A percentile compares a stretch with the other conserved stretches of the same genome.
phyloP scores from a whole-genome alignment of 306 rosid species.

The Senna siamea region DNA sequence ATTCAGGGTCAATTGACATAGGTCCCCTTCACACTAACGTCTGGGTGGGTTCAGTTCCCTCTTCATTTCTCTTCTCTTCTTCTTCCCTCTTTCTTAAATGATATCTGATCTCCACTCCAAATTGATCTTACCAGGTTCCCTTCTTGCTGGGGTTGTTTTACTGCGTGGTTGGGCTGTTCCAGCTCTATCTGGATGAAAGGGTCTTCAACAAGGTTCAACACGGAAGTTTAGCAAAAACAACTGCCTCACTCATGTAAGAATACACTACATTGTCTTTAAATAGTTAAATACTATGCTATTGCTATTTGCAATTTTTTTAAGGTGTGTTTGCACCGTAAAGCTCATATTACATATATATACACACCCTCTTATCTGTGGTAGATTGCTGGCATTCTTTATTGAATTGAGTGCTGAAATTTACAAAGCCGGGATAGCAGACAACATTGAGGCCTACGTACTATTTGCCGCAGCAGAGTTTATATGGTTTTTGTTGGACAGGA shows the following conservation, averaged over 20 bases:
- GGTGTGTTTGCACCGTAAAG: neutral
- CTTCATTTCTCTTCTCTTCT: neutral
- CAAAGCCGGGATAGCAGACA: slow-evolving; percentile 75
- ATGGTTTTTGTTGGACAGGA: slow-evolving; percentile 68
- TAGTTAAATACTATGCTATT: neutral
- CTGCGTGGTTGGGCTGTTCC: slow-evolving; percentile 59
- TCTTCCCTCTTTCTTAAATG: neutral
- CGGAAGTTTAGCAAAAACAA: slow-evolving; percentile 38
- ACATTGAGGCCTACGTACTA: slow-evolving; percentile 68
- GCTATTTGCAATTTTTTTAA: neutral
- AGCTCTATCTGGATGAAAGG: slow-evolving; percentile 56
- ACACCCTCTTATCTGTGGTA: slow-evolving; percentile 18
- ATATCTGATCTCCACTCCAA: neutral
- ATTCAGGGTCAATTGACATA: slow-evolving; percentile 49
- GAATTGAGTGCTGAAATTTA: slow-evolving; percentile 87
- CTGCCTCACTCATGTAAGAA: slow-evolving; percentile 52
- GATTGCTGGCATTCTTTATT: slow-evolving; percentile 68
- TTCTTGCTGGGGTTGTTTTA: slow-evolving; percentile 59
- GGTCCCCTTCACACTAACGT: slow-evolving; percentile 62
- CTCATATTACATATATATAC: no score
- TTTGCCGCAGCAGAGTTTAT: slow-evolving; percentile 81
- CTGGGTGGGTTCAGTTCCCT: slow-evolving; percentile 41
- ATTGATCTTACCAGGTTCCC: slow-evolving; percentile 52
- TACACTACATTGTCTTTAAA: neutral
- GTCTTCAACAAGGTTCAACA: slow-evolving; percentile 29